phyloP scores from a whole-genome alignment of 2,329 filamentous ascomycete species.

The Aspergillus candidus region DNA sequence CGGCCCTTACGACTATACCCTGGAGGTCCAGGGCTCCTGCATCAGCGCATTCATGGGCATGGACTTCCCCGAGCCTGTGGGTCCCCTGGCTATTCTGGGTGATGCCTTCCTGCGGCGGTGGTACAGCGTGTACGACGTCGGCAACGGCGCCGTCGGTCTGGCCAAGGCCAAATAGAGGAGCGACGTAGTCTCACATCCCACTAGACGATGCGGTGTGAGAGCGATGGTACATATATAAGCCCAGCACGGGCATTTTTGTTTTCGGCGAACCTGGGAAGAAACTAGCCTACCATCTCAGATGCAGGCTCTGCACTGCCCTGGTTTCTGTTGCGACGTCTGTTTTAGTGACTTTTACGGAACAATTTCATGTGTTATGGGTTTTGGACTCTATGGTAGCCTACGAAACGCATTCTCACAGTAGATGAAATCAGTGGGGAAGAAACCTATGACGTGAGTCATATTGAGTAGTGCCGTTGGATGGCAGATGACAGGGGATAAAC shows the following conservation, averaged over 20 bases:
- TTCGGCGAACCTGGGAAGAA: conserved; percentile 3
- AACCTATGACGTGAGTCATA: no score
- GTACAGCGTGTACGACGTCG: conserved; percentile 95
- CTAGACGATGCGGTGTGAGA: background rate
- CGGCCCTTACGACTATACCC: conserved; percentile 81
- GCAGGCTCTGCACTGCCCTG: no score
- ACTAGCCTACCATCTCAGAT: background rate
- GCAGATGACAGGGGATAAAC: no score
- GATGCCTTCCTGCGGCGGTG: conserved; percentile 51
- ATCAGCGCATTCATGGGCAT: conserved; percentile 98
- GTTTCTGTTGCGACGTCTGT: no score
- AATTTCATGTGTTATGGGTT: no score
- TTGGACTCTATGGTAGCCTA: no score
- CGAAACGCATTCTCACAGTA: no score
- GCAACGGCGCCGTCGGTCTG: conserved; percentile 80
- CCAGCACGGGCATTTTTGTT: background rate
- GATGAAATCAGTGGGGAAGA: no score
- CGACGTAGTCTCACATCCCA: background rate
- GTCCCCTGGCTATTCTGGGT: conserved; percentile 89
- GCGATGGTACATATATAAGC: conserved; percentile 8
- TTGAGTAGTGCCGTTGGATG: no score
- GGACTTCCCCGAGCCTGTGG: conserved; percentile 78
- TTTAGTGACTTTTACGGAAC: no score
- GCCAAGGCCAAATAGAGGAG: conserved; percentile 67
- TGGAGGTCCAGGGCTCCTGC: conserved; percentile 90